Conservation (phyloP, 1,139 yeast species). For the Pichia inconspicua region DNA sequence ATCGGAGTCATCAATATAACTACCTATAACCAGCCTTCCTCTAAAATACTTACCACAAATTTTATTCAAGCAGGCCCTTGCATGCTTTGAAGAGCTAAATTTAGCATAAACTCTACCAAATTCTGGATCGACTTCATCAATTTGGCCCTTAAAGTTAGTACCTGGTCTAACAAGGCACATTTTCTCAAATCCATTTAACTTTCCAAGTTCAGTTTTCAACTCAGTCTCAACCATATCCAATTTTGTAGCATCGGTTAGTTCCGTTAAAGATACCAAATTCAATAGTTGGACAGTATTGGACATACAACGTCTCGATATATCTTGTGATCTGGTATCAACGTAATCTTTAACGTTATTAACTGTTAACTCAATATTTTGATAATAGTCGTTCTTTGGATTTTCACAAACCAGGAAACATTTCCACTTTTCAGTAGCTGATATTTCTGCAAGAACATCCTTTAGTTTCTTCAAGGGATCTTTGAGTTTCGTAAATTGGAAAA, state of each 20-base stretch:
- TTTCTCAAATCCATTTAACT: slow-evolving; percentile 45
- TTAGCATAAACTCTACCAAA: slow-evolving; percentile 69
- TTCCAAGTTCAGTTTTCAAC: slow-evolving; percentile 43
- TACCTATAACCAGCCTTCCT: slow-evolving; percentile 63
- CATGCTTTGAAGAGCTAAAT: slow-evolving; percentile 45
- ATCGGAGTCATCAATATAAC: slow-evolving; percentile 55
- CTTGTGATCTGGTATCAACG: slow-evolving; percentile 10
- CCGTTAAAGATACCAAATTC: slow-evolving; percentile 60
- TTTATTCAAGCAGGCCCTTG: slow-evolving; percentile 52
- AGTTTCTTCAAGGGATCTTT: slow-evolving; percentile 24
- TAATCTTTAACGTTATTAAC: slow-evolving; percentile 15
- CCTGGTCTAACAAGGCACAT: slow-evolving; percentile 64
- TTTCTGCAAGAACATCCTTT: slow-evolving; percentile 13
- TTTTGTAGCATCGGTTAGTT: slow-evolving; percentile 45
- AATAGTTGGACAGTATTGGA: slow-evolving; percentile 58
- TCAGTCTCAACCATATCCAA: slow-evolving; percentile 47
- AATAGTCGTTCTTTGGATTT: slow-evolving; percentile 25
- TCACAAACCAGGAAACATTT: slow-evolving; percentile 30
- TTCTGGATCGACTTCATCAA: slow-evolving; percentile 45
- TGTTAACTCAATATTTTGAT: slow-evolving; percentile 17
- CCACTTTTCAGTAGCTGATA: slow-evolving; percentile 23
- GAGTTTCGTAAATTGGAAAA: slow-evolving; percentile 32
- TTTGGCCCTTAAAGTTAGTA: slow-evolving; percentile 35
- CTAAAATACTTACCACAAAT: slow-evolving; percentile 63
- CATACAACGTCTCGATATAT: slow-evolving; percentile 28